These are phyloP conservation scores for Falciphora oryzae DNA, from an alignment of 2,329 filamentous ascomycete genomes.

Conservation along the genomic window DNA sequence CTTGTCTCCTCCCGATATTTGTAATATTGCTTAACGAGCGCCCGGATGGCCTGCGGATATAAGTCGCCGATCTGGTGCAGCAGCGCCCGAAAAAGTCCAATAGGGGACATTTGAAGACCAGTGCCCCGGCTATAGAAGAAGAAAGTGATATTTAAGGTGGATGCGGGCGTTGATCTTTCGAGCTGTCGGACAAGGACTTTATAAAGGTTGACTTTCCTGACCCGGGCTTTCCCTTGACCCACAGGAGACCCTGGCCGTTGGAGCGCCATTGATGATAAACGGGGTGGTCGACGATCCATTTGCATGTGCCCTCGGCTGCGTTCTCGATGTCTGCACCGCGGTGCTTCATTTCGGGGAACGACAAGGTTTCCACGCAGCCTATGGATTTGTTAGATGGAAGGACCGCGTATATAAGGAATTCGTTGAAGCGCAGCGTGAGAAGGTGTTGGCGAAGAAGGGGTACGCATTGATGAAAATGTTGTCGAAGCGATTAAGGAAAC, in stretches of 20 bases:
- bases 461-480: no score
- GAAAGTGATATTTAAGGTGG: slow-evolving; percentile 21
- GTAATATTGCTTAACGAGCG: slow-evolving; percentile 14
- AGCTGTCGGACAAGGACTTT: slow-evolving; percentile 21
- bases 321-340: slow-evolving; percentile 20
- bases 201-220: slow-evolving; percentile 25
- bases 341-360: slow-evolving; percentile 23
- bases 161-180: slow-evolving; percentile 6
- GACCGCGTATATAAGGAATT: no score
- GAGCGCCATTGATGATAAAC: slow-evolving; percentile 13
- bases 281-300: slow-evolving; percentile 24
- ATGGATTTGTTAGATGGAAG: no score
- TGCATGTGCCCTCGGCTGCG: slow-evolving; percentile 22
- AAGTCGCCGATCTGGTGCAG: slow-evolving; percentile 27
- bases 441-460: no score
- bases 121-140: slow-evolving; percentile 31
- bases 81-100: slow-evolving; percentile 29
- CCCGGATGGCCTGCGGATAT: slow-evolving; percentile 14
- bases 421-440: no score
- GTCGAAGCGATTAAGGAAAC: no score
- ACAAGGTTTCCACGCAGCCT: slow-evolving; percentile 27
- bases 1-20: no score
- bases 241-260: slow-evolving; percentile 23
- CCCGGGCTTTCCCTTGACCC: slow-evolving; percentile 33
- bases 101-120: slow-evolving; percentile 24